Base-by-base conservation (phyloP, 805 yeast genomes). In the Candida insectalens region DNA sequence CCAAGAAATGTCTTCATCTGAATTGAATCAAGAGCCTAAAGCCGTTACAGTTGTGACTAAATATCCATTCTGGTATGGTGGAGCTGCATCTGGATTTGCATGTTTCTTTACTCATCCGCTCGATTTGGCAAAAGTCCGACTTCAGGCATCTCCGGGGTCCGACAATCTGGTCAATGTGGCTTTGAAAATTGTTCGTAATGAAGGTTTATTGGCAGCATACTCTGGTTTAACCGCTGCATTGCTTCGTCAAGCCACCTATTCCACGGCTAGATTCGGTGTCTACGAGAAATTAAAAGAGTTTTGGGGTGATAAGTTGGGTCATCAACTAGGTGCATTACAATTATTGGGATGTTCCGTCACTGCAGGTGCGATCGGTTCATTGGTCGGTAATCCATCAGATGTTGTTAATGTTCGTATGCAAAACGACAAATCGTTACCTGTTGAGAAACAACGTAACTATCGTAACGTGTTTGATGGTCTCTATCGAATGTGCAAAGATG, bases 331-430 rank as follows among this genome's bases (percentile, higher is more conserved):
- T 5, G 74, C 83, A 36, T 50, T 65, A 5, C 66, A 71, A 13
- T 63, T 84, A 35, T 60, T 84, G 36, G 85, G 89, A 7, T 67
- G 77, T 58, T 83, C 94, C 4, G 83, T 84, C 92, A 42, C 80
- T n/a, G 74, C 88, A 9, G 95, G 95, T 34, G 82, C 79, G 19
- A 56, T 75, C 37, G 95, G 95, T 40, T 94, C 94, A 7, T 57
- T 83, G 16, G 80, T 82, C 2, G 95, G 95, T 16, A 84, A 84
- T 50, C 94, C 95, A 3, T 75, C 92, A 1, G 95, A 84, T 51
- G 80, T 84, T 10, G 85, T 83, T 25, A 84, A 84, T 46, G 82
- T 84, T 42, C 71, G 95, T 58, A 84, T 84, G 95, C 95, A 84
- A 55, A 84, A 84, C 53, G 95, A 84, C 50, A 73, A 80, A 5